Evolutionary conservation across 129 eudicot genomes (phyloP).

Genomic region (Flaveria bidentis): DNA sequence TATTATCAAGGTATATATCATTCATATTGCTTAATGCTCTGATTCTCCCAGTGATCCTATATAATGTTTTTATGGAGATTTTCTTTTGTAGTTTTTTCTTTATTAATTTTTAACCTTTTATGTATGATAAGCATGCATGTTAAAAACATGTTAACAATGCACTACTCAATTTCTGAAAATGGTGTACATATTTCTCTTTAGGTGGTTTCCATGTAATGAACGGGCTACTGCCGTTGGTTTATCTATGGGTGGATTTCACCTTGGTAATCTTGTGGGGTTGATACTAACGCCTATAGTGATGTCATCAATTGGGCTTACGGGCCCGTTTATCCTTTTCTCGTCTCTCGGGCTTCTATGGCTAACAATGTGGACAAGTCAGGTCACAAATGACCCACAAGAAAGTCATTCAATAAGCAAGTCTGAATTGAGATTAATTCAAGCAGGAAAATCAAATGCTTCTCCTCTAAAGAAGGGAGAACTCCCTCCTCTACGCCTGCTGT

Average conservation of each 20-base stretch:
- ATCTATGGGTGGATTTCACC: conserved; percentile 98
- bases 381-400: conserved; percentile 78
- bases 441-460: conserved; percentile 62
- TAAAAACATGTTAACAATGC: not conserved
- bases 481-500: conserved; percentile 61
- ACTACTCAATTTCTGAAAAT: not conserved
- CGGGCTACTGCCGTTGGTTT: conserved; percentile 93
- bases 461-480: conserved; percentile 50
- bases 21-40: not conserved
- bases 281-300: conserved; percentile 67
- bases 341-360: conserved; percentile 88
- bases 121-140: not conserved
- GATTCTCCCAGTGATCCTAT: not conserved
- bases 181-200: conserved; percentile 19
- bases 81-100: not conserved
- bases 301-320: conserved; percentile 73
- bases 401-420: conserved; percentile 57
- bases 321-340: conserved; percentile 85
- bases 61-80: not conserved
- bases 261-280: conserved; percentile 91
- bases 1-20: conserved; percentile 64
- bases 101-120: conserved; percentile 1
- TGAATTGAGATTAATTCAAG: conserved; percentile 75
- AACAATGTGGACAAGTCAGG: conserved; percentile 57
- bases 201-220: conserved; percentile 98